phyloP scores from a whole-genome alignment of 2,329 filamentous ascomycete genomes.

The Blumeriella jaapii region DNA sequence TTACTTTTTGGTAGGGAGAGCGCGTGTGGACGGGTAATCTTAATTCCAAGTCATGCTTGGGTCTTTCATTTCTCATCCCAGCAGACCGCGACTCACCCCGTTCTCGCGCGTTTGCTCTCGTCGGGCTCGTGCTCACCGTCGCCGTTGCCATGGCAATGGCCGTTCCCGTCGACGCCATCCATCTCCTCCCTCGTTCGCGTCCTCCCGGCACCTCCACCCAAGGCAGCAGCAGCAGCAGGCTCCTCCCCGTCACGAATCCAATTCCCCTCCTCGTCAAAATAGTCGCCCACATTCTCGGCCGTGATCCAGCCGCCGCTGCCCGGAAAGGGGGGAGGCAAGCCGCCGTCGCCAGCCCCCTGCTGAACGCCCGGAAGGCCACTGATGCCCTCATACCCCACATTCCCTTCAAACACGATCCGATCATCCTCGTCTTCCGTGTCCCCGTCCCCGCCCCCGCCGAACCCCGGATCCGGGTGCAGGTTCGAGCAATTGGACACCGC shows the following conservation, averaged over 20 bases:
- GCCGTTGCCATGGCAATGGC: slow-evolving; percentile 27
- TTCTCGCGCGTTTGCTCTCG: slow-evolving; percentile 38
- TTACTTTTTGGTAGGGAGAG: too few species aligned
- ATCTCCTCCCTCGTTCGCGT: slow-evolving; percentile 42
- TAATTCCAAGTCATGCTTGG: too few species aligned
- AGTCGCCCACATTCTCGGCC: slow-evolving; percentile 78
- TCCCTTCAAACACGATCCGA: slow-evolving; percentile 45
- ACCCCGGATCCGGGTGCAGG: slow-evolving; percentile 55
- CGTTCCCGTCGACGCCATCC: slow-evolving; percentile 34
- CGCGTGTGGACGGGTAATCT: too few species aligned
- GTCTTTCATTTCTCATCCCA: too few species aligned
- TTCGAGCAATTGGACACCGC: slow-evolving; percentile 67
- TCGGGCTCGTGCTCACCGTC: slow-evolving; percentile 27
- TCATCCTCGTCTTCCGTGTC: slow-evolving; percentile 40
- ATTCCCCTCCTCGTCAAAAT: slow-evolving; percentile 70
- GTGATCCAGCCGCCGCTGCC: slow-evolving; percentile 80
- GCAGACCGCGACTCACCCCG: too few species aligned
- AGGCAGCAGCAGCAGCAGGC: slow-evolving; percentile 33
- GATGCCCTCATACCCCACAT: slow-evolving; percentile 37
- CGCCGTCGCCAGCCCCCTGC: slow-evolving; percentile 35
- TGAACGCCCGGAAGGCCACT: slow-evolving; percentile 47
- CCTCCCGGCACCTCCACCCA: slow-evolving; percentile 54
- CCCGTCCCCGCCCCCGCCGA: slow-evolving; percentile 42
- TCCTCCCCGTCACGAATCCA: slow-evolving; percentile 44
- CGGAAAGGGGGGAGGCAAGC: slow-evolving; percentile 54